Conservation (phyloP, 805 yeast genomes). For the Priceomyces fermenticarens region DNA sequence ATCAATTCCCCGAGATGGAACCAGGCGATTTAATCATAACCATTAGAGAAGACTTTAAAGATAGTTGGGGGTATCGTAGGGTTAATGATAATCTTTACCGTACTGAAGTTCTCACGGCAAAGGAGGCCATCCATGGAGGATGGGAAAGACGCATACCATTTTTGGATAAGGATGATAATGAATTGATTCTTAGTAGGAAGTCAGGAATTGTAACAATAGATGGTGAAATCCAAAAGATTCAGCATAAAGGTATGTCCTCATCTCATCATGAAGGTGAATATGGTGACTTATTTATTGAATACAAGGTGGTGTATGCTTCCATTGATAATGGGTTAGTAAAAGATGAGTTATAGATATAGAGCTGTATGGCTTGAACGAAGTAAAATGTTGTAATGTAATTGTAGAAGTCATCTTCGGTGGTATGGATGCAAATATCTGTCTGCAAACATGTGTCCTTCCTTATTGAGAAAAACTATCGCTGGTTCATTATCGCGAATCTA, state of each 20-base stretch:
- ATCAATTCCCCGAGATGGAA: conserved; percentile 74
- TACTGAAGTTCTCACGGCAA: conserved; percentile 69
- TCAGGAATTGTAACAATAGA: conserved; percentile 51
- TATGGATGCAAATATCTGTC: too few species aligned
- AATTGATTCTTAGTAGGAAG: conserved; percentile 44
- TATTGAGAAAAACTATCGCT: too few species aligned
- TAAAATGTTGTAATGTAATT: too few species aligned
- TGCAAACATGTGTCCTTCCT: too few species aligned
- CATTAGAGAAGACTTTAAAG: conserved; percentile 51
- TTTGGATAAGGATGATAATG: conserved; percentile 57
- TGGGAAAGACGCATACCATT: conserved; percentile 72
- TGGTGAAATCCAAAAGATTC: conserved; percentile 70
- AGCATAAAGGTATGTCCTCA: conserved; percentile 86
- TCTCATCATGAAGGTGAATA: conserved; percentile 37
- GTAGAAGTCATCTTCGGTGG: too few species aligned
- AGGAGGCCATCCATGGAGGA: conserved; percentile 74
- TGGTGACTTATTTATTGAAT: conserved; percentile 52
- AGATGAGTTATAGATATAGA: conserved; percentile 23
- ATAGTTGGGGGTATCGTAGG: conserved; percentile 83
- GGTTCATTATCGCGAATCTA: too few species aligned
- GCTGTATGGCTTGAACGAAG: too few species aligned
- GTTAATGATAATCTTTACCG: conserved; percentile 72
- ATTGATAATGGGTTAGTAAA: conserved; percentile 6
- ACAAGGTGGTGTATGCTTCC: conserved; percentile 39
- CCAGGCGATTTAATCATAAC: conserved; percentile 78